phyloP scores from a whole-genome alignment of 805 yeast genomes.

The Isabelozyma heimii region DNA sequence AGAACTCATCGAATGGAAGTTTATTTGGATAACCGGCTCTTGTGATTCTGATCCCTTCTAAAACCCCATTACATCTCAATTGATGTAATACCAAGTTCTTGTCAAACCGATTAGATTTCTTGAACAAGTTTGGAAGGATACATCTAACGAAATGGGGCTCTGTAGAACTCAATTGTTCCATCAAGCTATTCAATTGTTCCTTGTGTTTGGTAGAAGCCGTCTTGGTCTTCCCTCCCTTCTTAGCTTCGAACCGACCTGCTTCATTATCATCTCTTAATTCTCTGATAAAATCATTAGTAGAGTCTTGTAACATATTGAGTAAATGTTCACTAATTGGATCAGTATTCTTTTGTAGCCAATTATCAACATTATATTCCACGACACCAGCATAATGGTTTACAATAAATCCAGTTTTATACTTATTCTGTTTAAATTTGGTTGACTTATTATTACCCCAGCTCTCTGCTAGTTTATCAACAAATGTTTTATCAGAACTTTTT shows the following conservation, averaged over 20 bases:
- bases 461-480: conserved; percentile 71
- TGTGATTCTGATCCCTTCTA: conserved; percentile 96
- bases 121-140: conserved; percentile 81
- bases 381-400: conserved; percentile 93
- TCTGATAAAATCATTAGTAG: conserved; percentile 56
- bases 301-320: conserved; percentile 54
- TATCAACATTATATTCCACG: conserved; percentile 89
- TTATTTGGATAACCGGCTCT: conserved; percentile 97
- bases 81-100: conserved; percentile 80
- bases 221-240: conserved; percentile 16
- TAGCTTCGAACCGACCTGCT: not conserved
- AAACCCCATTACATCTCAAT: conserved; percentile 92
- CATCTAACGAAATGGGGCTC: conserved; percentile 98
- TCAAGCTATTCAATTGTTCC: conserved; percentile 70
- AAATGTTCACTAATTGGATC: conserved; percentile 87
- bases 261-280: conserved; percentile 42
- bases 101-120: conserved; percentile 69
- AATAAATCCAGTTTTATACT: conserved; percentile 72
- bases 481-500: conserved; percentile 77
- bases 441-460: conserved; percentile 48
- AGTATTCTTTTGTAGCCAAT: conserved; percentile 92
- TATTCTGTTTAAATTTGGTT: conserved; percentile 65
- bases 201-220: conserved; percentile 89
- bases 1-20: conserved; percentile 78
- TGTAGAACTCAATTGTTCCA: conserved; percentile 72